Evolutionary conservation across 805 yeast genomes (phyloP).

Genomic region (Komagataella pastoris): DNA sequence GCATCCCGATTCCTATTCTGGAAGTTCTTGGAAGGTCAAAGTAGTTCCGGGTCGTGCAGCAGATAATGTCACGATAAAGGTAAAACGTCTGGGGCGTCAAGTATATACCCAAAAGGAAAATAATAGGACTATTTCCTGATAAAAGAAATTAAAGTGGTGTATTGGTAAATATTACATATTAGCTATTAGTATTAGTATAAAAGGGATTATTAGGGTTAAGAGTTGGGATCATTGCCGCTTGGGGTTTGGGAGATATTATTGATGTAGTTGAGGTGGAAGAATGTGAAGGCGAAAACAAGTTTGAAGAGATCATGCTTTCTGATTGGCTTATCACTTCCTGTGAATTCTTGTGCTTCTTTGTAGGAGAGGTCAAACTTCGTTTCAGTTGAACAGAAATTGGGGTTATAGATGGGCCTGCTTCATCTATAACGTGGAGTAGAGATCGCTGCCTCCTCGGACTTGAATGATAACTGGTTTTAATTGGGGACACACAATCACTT

Average conservation of each 20-base stretch:
- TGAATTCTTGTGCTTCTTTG: neutral
- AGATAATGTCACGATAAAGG: neutral
- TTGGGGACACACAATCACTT: neutral
- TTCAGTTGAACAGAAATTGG: neutral
- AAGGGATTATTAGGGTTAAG: neutral
- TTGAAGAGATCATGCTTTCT: neutral
- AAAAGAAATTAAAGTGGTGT: neutral
- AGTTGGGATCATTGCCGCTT: neutral
- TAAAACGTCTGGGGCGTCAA: neutral
- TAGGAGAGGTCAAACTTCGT: neutral
- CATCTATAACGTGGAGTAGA: neutral
- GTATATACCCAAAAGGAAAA: neutral
- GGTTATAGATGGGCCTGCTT: neutral
- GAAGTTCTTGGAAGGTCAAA: neutral
- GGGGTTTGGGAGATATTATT: neutral
- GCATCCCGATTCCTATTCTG: neutral
- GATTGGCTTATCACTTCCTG: neutral
- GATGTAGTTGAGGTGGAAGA: neutral
- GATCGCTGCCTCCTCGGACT: neutral
- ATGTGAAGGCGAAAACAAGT: neutral
- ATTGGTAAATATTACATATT: too few relatives aligned
- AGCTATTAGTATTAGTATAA: neutral
- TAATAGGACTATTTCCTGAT: too few relatives aligned
- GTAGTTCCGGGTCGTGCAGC: neutral
- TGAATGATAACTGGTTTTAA: neutral